Evolutionary conservation across 805 yeast genomes (phyloP).

Genomic region (Wickerhamiella bombiphila): DNA sequence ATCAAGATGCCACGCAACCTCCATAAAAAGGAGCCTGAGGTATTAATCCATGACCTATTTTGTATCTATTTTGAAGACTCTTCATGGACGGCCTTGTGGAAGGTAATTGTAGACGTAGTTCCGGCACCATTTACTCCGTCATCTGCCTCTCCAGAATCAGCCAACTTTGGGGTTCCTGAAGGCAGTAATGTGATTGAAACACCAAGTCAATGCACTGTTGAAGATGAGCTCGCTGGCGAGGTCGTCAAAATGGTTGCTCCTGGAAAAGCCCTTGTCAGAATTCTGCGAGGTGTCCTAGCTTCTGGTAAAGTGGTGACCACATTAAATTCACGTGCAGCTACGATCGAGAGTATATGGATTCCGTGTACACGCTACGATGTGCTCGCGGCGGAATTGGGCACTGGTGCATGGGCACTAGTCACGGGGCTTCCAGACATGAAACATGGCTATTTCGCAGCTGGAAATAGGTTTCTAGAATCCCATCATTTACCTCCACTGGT

Average conservation of each 20-base stretch:
- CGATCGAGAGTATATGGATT: constrained; percentile 27
- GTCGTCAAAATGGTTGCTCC: background rate
- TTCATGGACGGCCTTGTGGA: background rate
- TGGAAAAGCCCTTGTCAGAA: background rate
- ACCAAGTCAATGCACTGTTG: constrained; percentile 6
- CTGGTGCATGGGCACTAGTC: constrained; percentile 55
- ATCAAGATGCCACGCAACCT: constrained; percentile 1
- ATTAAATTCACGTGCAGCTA: background rate
- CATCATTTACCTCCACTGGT: too few relatives aligned
- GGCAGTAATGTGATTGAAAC: too few relatives aligned
- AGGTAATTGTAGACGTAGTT: background rate
- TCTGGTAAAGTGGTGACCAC: background rate
- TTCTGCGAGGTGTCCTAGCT: background rate
- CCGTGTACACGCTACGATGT: constrained; percentile 60
- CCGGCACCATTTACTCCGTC: too few relatives aligned
- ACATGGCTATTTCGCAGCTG: background rate
- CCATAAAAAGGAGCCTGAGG: constrained; percentile 4
- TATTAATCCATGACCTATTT: constrained; percentile 4
- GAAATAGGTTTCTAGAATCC: background rate
- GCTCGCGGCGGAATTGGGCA: constrained; percentile 36
- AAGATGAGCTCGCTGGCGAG: background rate
- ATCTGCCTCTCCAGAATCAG: too few relatives aligned
- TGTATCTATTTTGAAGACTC: constrained; percentile 6
- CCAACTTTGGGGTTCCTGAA: too few relatives aligned
- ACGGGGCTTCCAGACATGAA: background rate